These are phyloP conservation scores for Populus simonii DNA, from an alignment of 345 rosid genomes.

Conservation along the genomic window DNA sequence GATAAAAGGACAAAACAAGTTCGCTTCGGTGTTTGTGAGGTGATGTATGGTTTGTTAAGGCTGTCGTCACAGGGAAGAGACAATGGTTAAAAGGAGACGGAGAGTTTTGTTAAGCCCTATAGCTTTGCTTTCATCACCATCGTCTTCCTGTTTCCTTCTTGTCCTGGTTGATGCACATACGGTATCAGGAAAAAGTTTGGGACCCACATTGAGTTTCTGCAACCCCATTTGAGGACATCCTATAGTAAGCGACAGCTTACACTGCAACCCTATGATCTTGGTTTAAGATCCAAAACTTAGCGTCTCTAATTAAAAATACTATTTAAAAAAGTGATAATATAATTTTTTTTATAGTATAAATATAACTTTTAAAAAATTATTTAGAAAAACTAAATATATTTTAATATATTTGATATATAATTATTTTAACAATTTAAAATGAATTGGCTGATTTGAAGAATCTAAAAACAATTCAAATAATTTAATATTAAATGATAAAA, in stretches of 20 bases:
- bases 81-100: slow-evolving; percentile 7
- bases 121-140: slow-evolving; percentile 26
- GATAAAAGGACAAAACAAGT: slow-evolving; percentile 27
- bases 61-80: neutral
- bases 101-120: slow-evolving; percentile 16
- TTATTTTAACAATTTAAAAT: too few species aligned
- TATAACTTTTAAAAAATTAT: too few species aligned
- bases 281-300: neutral
- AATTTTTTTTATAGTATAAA: too few species aligned
- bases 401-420: too few species aligned
- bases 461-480: too few species aligned
- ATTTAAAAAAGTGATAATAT: too few species aligned
- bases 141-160: neutral
- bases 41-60: slow-evolving; percentile 28
- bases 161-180: neutral
- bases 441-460: rapidly evolving
- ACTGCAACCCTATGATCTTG: neutral
- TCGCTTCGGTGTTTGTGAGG: slow-evolving; percentile 17
- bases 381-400: too few species aligned
- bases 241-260: neutral
- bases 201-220: slow-evolving; percentile 9
- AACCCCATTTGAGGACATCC: neutral
- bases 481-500: too few species aligned
- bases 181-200: neutral
- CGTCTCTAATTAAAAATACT: too few species aligned